Evolutionary conservation across 441 rosid genomes (phyloP), one percentile per base, ranked within the genome.

Genomic region (Erysimum pusillum): DNA sequence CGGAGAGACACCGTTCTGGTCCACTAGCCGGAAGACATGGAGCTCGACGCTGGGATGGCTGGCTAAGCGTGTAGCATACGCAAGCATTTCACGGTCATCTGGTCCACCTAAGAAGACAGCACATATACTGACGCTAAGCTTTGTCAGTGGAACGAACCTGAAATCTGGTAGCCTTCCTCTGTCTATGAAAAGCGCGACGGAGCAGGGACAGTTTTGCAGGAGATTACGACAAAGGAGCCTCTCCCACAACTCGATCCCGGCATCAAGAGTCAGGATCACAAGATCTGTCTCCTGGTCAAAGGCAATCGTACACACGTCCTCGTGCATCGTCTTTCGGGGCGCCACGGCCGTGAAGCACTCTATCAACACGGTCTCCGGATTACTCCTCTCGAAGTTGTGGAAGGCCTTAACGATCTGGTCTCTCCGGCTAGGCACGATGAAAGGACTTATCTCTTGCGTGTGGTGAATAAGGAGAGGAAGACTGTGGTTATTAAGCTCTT

Each of bases 371-470:
- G 71, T 38, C 3, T 74, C 69, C 25, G 53, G 41, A 6, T 76
- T 82, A 9, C 13, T 48, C 34, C 36, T 74, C 51, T 80, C 76
- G 62, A 64, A 77, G 52, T 48, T 64, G 53, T 44, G 67, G 28
- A 87, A 85, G 48, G 90, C 91, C 22, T 77, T 74, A 13, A 81
- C 32, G 17, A 86, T 82, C 71, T 52, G 83, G 20, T 84, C 84
- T 3, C 78, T 62, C 35, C 76, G 71, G 4, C 15, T 39, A 17
- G 63, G 39, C 34, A 46, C 44, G 11, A 65, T 13, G 17, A 69
- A 59, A 15, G 78, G 54, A 38, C 70, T 18, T 53, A 25, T 41
- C 51, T 63, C 68, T n/a, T 82, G 31, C 13, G 69, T 61, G 80
- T 85, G 90, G 10, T 81, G 74, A 1, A 85, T 79, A 11, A 85